Conservation (phyloP, 495 filamentous ascomycete genomes). For the Annulohypoxylon nitens region DNA sequence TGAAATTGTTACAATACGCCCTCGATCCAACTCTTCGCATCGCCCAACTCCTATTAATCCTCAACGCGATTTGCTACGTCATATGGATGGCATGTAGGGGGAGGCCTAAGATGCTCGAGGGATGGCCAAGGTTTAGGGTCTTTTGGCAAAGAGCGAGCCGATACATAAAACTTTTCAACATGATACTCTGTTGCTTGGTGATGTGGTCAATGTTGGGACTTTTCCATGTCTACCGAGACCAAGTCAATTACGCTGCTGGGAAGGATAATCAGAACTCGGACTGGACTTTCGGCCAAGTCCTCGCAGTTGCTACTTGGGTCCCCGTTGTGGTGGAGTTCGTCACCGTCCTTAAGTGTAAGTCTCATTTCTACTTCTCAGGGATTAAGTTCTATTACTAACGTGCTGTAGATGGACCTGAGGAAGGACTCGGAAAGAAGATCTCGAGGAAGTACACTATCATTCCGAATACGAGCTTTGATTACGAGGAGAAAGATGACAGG, state of each 20-base stretch:
- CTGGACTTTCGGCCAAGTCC: constrained; percentile 39
- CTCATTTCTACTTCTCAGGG: background rate
- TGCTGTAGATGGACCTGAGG: constrained; percentile 21
- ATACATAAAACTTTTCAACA: constrained; percentile 9
- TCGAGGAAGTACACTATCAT: constrained; percentile 24
- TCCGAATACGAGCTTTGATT: background rate
- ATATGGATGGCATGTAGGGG: background rate
- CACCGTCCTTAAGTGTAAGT: constrained; percentile 25
- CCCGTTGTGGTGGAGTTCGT: constrained; percentile 28
- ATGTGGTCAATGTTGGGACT: constrained; percentile 36
- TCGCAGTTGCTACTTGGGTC: constrained; percentile 27
- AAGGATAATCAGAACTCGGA: constrained; percentile 23
- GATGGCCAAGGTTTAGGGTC: background rate
- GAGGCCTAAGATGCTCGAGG: background rate
- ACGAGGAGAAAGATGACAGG: background rate
- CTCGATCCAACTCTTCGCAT: constrained; percentile 8
- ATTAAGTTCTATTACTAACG: background rate
- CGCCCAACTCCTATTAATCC: constrained; percentile 13
- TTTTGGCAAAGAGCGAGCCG: constrained; percentile 1
- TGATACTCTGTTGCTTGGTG: constrained; percentile 7
- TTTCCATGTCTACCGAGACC: constrained; percentile 23
- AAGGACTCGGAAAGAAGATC: constrained; percentile 27
- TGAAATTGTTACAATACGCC: background rate
- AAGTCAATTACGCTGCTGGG: constrained; percentile 9
- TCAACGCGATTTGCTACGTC: constrained; percentile 28